Conservation (phyloP, 1,139 yeast genomes). For the Saccharomyces hybrid region DNA sequence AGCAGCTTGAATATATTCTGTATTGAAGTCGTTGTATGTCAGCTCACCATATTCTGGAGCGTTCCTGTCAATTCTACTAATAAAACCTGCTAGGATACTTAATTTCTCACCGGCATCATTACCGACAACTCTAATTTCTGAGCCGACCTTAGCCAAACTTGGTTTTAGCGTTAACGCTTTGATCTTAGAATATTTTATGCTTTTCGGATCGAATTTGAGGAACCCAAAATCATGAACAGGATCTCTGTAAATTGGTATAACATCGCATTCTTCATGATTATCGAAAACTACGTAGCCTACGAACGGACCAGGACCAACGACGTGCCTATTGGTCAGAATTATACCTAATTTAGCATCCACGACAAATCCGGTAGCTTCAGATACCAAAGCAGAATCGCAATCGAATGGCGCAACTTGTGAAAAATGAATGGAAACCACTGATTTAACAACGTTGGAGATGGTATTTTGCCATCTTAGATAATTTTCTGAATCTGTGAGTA, state of each 20-base stretch:
- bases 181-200: slow-evolving; percentile 67
- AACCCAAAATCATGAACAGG: slow-evolving; percentile 86
- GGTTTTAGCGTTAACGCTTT: slow-evolving; percentile 66
- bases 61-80: slow-evolving; percentile 83
- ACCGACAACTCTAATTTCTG: slow-evolving; percentile 90
- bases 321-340: slow-evolving; percentile 87
- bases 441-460: slow-evolving; percentile 71
- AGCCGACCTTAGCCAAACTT: slow-evolving; percentile 77
- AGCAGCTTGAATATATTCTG: slow-evolving; percentile 94
- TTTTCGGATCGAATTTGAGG: slow-evolving; percentile 63
- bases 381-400: slow-evolving; percentile 71
- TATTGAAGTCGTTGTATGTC: slow-evolving; percentile 91
- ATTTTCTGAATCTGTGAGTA: slow-evolving; percentile 16
- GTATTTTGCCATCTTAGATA: slow-evolving; percentile 66
- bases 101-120: slow-evolving; percentile 95
- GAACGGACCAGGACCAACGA: slow-evolving; percentile 92
- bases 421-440: slow-evolving; percentile 86
- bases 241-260: slow-evolving; percentile 72
- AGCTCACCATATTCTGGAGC: slow-evolving; percentile 90
- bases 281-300: slow-evolving; percentile 87
- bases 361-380: slow-evolving; percentile 95
- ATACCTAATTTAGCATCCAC: slow-evolving; percentile 78
- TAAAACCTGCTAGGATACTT: slow-evolving; percentile 82
- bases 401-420: slow-evolving; percentile 83
- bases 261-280: slow-evolving; percentile 90